Percentiles rank a stretch among this genome's conserved stretches.
Conservation (phyloP, 306 rosid genomes). For the Quercus wislizeni region DNA sequence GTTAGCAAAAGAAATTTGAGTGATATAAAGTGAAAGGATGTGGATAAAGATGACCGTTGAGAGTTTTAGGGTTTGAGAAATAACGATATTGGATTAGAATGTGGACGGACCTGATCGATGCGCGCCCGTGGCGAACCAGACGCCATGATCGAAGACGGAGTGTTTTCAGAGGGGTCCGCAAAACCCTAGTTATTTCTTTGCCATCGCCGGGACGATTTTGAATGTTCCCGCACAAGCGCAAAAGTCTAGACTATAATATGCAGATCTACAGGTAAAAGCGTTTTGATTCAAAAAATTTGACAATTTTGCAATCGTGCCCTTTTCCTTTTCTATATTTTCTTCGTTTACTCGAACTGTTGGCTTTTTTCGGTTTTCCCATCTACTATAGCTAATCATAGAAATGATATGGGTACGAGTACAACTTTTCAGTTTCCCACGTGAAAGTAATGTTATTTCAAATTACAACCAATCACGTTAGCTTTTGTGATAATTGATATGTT, state of each 20-base stretch:
- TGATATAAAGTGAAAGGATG: neutral
- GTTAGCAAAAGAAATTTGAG: no score
- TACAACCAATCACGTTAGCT: rapidly evolving
- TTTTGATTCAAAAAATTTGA: neutral
- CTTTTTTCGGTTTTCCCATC: no score
- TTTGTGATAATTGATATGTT: no score
- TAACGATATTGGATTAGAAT: neutral
- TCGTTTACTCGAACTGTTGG: neutral
- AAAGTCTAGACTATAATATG: neutral
- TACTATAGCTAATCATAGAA: no score
- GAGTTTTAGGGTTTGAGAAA: slow-evolving; percentile 22
- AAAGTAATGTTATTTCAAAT: no score
- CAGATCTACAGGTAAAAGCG: neutral
- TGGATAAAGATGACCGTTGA: neutral
- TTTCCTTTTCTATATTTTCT: neutral
- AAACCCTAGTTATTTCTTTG: slow-evolving; percentile 6
- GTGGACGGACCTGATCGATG: slow-evolving; percentile 61
- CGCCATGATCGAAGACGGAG: slow-evolving; percentile 56
- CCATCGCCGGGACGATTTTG: slow-evolving; percentile 13
- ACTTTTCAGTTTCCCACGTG: no score
- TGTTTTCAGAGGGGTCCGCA: neutral
- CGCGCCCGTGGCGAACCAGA: slow-evolving; percentile 64
- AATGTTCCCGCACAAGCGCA: slow-evolving; percentile 17
- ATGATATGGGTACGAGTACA: no score
- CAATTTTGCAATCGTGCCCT: neutral